Evolutionary conservation across 2,329 filamentous ascomycete genomes (phyloP).

Genomic region (Cephalotrichum gorgonifer): DNA sequence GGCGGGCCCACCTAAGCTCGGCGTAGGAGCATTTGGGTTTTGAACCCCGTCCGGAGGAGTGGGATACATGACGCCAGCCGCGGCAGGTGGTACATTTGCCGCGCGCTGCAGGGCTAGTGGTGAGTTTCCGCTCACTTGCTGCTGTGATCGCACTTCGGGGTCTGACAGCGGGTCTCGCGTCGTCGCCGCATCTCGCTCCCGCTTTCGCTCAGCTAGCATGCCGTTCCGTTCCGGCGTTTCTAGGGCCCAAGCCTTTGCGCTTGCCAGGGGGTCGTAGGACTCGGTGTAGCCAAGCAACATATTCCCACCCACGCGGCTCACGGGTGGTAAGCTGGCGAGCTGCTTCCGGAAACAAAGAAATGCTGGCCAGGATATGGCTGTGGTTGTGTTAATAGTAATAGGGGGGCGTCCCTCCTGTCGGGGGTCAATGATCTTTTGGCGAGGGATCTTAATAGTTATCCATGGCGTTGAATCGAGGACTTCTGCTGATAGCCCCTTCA

Average conservation of each 20-base stretch:
- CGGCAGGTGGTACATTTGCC: slow-evolving; percentile 21
- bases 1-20: slow-evolving; percentile 43
- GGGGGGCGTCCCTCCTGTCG: slow-evolving; percentile 30
- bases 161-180: slow-evolving; percentile 24
- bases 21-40: slow-evolving; percentile 38
- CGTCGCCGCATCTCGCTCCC: slow-evolving; percentile 33
- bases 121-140: slow-evolving; percentile 37
- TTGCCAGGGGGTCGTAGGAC: slow-evolving; percentile 36
- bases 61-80: slow-evolving; percentile 49
- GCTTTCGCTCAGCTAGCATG: slow-evolving; percentile 34
- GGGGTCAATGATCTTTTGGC: slow-evolving; percentile 29
- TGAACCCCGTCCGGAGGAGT: slow-evolving; percentile 61
- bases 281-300: slow-evolving; percentile 26
- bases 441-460: slow-evolving; percentile 39
- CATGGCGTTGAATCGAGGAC: slow-evolving; percentile 34
- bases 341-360: slow-evolving; percentile 41
- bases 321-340: slow-evolving; percentile 27
- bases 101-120: slow-evolving; percentile 39
- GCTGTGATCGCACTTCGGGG: slow-evolving; percentile 28
- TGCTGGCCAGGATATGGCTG: slow-evolving; percentile 43
- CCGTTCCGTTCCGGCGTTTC: slow-evolving; percentile 34
- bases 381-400: slow-evolving; percentile 20
- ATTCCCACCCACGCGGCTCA: slow-evolving; percentile 26
- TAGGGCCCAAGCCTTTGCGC: slow-evolving; percentile 38
- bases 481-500: slow-evolving; percentile 35